phyloP scores from a whole-genome alignment of 2,329 filamentous ascomycete genomes.

The Colletotrichum endophyticum region DNA sequence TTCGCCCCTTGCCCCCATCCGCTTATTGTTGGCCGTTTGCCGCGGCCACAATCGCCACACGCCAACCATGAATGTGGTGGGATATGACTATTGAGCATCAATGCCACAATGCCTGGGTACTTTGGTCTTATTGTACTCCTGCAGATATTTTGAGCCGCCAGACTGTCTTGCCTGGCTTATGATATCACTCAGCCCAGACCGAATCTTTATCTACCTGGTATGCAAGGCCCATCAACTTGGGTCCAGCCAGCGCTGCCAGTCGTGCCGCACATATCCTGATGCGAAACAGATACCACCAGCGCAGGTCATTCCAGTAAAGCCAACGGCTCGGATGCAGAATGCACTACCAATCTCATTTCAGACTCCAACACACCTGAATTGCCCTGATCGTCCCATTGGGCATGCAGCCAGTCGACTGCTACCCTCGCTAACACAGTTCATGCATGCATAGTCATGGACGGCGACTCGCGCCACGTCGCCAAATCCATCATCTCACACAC shows the following conservation, averaged over 20 bases:
- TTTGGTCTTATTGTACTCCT: neutral
- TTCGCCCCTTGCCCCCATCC: neutral
- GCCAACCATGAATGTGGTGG: neutral
- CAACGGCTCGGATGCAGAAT: neutral
- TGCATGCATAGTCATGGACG: neutral
- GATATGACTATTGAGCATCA: neutral
- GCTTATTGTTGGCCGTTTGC: neutral
- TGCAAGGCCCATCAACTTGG: neutral
- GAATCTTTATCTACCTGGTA: neutral
- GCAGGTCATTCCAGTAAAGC: neutral
- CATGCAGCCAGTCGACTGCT: neutral
- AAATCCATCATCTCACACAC: neutral
- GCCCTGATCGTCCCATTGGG: neutral
- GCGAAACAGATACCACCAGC: neutral
- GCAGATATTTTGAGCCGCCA: neutral
- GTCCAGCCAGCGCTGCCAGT: neutral
- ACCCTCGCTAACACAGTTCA: neutral
- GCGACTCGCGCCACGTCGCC: neutral
- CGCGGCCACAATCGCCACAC: slow-evolving; percentile 1
- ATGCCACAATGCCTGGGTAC: neutral
- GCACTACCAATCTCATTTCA: neutral
- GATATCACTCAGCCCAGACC: neutral
- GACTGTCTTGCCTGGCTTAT: neutral
- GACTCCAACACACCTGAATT: neutral
- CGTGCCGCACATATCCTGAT: neutral